phyloP scores from a whole-genome alignment of 139 green algal genomes.

The Tetradesmus lagerheimii region DNA sequence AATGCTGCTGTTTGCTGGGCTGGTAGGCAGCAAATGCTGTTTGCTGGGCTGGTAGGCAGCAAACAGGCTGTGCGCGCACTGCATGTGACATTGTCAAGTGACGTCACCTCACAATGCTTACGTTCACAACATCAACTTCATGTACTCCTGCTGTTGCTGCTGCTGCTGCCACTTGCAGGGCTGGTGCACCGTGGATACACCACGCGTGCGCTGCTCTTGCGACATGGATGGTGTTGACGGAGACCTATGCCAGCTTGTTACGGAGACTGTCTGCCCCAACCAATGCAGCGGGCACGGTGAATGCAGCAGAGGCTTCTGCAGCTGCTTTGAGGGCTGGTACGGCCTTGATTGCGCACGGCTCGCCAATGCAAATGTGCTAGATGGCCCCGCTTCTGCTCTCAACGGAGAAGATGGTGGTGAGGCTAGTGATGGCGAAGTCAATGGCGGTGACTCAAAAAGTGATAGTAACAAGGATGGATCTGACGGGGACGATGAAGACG shows the following conservation, averaged over 20 bases:
- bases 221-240: conserved; percentile 61
- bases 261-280: conserved; percentile 71
- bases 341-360: conserved; percentile 69
- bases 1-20: too few relatives aligned
- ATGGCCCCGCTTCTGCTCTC: neutral
- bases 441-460: neutral
- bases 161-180: neutral
- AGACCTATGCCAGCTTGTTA: conserved; percentile 53
- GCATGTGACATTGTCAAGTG: too few relatives aligned
- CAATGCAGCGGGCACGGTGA: conserved; percentile 69
- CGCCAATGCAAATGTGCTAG: neutral
- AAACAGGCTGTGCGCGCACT: too few relatives aligned
- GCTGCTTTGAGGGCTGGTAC: conserved; percentile 68
- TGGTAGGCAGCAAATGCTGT: too few relatives aligned
- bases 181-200: conserved; percentile 25
- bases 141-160: neutral
- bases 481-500: neutral
- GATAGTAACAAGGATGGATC: neutral
- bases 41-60: too few relatives aligned
- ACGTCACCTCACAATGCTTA: too few relatives aligned
- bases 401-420: neutral
- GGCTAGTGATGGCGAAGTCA: neutral
- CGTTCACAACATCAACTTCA: too few relatives aligned
- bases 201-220: conserved; percentile 37
- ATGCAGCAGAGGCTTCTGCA: conserved; percentile 73